phyloP scores from a whole-genome alignment of 2,329 filamentous ascomycete genomes.

The Aspergillus novoparasiticus region DNA sequence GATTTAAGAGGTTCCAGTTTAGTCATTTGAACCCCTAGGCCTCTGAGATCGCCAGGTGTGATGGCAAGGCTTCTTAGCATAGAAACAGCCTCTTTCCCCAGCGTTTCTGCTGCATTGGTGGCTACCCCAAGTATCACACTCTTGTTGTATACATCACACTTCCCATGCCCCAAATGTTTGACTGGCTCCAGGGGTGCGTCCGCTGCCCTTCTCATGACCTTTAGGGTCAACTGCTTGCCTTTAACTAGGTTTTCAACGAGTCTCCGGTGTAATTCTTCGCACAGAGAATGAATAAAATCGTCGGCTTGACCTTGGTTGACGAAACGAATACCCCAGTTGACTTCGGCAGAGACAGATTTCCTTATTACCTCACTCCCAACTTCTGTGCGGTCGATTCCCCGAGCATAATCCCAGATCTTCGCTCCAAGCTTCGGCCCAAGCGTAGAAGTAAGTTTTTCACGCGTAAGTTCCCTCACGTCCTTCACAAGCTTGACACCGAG shows the following conservation, averaged over 20 bases:
- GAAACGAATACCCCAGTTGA: conserved; percentile 98
- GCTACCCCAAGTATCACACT: conserved; percentile 79
- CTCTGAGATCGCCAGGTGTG: conserved; percentile 88
- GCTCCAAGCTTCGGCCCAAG: conserved; percentile 92
- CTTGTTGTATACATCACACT: conserved; percentile 93
- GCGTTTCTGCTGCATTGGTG: conserved; percentile 70
- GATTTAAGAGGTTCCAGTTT: conserved; percentile 79
- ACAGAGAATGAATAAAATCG: conserved; percentile 83
- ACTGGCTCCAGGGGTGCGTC: conserved; percentile 88
- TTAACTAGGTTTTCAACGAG: conserved; percentile 82
- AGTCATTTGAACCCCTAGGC: conserved; percentile 89
- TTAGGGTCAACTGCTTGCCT: conserved; percentile 86
- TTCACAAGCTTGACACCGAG: conserved; percentile 80
- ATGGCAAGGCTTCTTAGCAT: conserved; percentile 81
- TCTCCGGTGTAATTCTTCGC: conserved; percentile 79
- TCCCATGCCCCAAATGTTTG: conserved; percentile 93
- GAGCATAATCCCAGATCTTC: conserved; percentile 85
- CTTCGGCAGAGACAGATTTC: conserved; percentile 95
- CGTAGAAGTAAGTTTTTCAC: conserved; percentile 70
- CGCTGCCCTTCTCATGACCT: conserved; percentile 84
- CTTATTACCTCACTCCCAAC: conserved; percentile 83
- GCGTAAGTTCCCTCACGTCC: conserved; percentile 76
- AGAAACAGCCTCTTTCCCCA: conserved; percentile 82
- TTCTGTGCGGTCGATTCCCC: conserved; percentile 82
- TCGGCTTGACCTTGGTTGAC: conserved; percentile 90